Conservation (phyloP, 345 rosid species). For the Jatropha curcas region DNA sequence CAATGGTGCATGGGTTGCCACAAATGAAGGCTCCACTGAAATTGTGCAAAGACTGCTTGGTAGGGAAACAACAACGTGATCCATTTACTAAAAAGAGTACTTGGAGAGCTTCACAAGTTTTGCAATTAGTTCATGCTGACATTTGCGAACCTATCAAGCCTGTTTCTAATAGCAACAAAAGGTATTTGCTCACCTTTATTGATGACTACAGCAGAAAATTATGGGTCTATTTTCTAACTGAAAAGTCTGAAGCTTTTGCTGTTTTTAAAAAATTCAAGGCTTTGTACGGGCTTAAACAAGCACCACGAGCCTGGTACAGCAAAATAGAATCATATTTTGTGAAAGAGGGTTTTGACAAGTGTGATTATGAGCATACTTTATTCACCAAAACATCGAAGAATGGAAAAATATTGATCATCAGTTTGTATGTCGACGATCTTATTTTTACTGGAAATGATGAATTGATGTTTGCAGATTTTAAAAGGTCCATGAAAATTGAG, state of each 20-base stretch:
- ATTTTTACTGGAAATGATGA: background rate
- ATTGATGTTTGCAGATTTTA: background rate
- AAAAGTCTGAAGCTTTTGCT: background rate
- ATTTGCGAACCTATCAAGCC: too few species aligned
- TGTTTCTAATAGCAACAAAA: background rate
- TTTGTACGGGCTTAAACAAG: background rate
- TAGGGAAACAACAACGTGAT: background rate
- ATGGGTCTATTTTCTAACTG: background rate
- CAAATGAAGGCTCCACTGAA: background rate
- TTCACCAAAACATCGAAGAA: background rate
- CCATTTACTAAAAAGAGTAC: background rate
- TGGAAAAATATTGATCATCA: too few species aligned
- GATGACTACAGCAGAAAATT: background rate
- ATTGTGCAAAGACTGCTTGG: background rate
- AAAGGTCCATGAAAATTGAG: too few species aligned
- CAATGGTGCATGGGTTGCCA: background rate
- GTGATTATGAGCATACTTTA: background rate
- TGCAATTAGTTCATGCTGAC: background rate
- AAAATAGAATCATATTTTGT: background rate
- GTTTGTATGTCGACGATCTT: background rate
- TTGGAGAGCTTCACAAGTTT: background rate
- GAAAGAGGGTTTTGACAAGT: too few species aligned
- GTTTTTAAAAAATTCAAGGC: background rate
- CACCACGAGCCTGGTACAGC: background rate
- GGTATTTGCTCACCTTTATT: background rate